These are phyloP conservation scores for Calonectria fujianensis DNA, from an alignment of 2,329 filamentous ascomycete species.

Conservation along the genomic window DNA sequence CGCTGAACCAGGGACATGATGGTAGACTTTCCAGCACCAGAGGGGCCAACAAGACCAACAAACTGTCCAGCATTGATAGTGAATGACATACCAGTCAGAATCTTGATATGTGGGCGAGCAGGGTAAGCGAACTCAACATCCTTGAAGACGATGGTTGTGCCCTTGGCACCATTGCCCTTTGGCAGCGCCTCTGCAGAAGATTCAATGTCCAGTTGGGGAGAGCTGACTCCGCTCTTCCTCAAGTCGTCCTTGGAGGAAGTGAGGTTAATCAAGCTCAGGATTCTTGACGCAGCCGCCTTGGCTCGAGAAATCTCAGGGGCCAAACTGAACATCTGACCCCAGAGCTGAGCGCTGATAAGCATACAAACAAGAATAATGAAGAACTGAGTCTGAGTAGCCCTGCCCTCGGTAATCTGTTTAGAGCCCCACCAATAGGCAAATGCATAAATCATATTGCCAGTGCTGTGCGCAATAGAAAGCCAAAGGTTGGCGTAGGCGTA, in stretches of 20 bases:
- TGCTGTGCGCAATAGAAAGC: conserved; percentile 76
- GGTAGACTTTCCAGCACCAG: conserved; percentile 81
- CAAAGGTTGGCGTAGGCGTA: conserved; percentile 74
- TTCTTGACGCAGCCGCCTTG: conserved; percentile 75
- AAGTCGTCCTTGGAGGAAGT: conserved; percentile 57
- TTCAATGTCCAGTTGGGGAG: conserved; percentile 62
- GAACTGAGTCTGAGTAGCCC: conserved; percentile 80
- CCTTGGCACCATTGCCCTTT: conserved; percentile 53
- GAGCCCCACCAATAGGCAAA: conserved; percentile 89
- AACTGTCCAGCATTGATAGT: conserved; percentile 76
- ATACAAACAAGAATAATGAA: conserved; percentile 84
- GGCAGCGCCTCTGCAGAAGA: conserved; percentile 56
- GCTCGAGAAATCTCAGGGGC: conserved; percentile 85
- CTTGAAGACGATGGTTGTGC: conserved; percentile 72
- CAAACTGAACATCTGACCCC: conserved; percentile 84
- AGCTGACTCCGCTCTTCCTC: conserved; percentile 40
- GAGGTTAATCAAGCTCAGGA: conserved; percentile 71
- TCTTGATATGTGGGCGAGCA: conserved; percentile 73
- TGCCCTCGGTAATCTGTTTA: conserved; percentile 79
- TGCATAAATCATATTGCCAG: conserved; percentile 81
- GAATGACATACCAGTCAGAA: conserved; percentile 74
- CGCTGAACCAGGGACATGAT: conserved; percentile 74
- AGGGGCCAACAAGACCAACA: conserved; percentile 78
- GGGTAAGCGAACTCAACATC: conserved; percentile 81
- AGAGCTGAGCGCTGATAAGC: conserved; percentile 82